Conservation (phyloP, 768 basidiomycete species). For the Tremella yokohamensis region DNA sequence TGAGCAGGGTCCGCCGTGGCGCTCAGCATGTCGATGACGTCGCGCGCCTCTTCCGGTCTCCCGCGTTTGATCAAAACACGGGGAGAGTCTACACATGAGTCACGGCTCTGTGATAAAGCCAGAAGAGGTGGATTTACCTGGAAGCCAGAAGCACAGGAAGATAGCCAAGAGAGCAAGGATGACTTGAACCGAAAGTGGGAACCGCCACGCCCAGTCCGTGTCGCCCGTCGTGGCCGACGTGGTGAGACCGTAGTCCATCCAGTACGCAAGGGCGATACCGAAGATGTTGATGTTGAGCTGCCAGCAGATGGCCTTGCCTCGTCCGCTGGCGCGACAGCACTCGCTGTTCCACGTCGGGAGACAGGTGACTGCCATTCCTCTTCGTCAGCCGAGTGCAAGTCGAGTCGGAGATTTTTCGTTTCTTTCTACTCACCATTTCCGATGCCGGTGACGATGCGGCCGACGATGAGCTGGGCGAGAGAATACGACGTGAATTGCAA, state of each 20-base stretch:
- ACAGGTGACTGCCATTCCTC: constrained; percentile 21
- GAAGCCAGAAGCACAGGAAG: background rate
- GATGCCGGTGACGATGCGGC: constrained; percentile 36
- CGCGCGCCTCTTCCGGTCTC: constrained; percentile 19
- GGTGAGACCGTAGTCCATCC: constrained; percentile 17
- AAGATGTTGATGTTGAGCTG: constrained; percentile 31
- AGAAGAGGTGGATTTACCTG: background rate
- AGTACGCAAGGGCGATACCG: constrained; percentile 20
- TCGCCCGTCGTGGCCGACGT: constrained; percentile 1
- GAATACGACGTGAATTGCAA: constrained; percentile 28
- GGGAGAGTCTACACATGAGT: constrained; percentile 68
- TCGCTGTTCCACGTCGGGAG: constrained; percentile 30
- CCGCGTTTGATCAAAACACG: constrained; percentile 42
- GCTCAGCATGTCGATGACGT: constrained; percentile 18
- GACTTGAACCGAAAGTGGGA: constrained; percentile 15
- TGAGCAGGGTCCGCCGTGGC: background rate
- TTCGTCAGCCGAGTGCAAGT: too few species aligned
- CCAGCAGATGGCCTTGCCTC: constrained; percentile 23
- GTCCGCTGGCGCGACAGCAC: constrained; percentile 13
- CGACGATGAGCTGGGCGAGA: constrained; percentile 34
- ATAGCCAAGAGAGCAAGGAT: constrained; percentile 45
- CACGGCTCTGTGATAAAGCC: constrained; percentile 62
- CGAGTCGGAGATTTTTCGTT: too few species aligned
- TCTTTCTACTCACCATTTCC: constrained; percentile 33
- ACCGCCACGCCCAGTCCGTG: constrained; percentile 8